phyloP scores from a whole-genome alignment of 306 rosid species.

The Sechiopsis laciniata region DNA sequence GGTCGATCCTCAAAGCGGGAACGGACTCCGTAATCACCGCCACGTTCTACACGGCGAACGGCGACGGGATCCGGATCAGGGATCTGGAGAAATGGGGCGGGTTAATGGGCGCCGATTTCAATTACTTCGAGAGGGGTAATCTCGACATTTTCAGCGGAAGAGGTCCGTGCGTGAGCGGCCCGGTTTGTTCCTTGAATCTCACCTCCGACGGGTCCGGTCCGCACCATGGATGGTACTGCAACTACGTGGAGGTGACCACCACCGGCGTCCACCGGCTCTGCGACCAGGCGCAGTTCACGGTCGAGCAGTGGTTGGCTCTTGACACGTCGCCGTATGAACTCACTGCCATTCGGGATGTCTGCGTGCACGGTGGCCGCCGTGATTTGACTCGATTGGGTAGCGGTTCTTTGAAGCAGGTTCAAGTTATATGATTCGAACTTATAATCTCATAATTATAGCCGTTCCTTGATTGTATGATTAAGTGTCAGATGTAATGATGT shows the following conservation, averaged over 20 bases:
- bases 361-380: slow-evolving; percentile 18
- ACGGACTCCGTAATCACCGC: slow-evolving; percentile 54
- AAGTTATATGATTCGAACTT: not conserved
- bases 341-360: slow-evolving; percentile 40
- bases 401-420: not conserved
- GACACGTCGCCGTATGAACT: slow-evolving; percentile 65
- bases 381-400: not conserved
- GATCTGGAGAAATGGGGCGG: slow-evolving; percentile 70
- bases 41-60: slow-evolving; percentile 43
- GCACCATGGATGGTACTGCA: slow-evolving; percentile 87
- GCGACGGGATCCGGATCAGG: slow-evolving; percentile 47
- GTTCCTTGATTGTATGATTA: too few relatives aligned
- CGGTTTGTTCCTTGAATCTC: slow-evolving; percentile 64
- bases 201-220: slow-evolving; percentile 70
- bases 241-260: slow-evolving; percentile 65
- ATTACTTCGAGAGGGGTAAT: slow-evolving; percentile 87
- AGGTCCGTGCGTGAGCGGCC: slow-evolving; percentile 51
- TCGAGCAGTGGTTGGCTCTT: slow-evolving; percentile 82
- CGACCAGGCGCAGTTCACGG: slow-evolving; percentile 35
- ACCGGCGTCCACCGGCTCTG: slow-evolving; percentile 55
- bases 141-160: slow-evolving; percentile 79
- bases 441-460: too few relatives aligned
- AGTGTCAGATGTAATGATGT: not conserved
- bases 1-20: slow-evolving; percentile 66
- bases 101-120: slow-evolving; percentile 46